Evolutionary conservation across 2,329 filamentous ascomycete genomes (phyloP).

Genomic region (Truncatella angustata): DNA sequence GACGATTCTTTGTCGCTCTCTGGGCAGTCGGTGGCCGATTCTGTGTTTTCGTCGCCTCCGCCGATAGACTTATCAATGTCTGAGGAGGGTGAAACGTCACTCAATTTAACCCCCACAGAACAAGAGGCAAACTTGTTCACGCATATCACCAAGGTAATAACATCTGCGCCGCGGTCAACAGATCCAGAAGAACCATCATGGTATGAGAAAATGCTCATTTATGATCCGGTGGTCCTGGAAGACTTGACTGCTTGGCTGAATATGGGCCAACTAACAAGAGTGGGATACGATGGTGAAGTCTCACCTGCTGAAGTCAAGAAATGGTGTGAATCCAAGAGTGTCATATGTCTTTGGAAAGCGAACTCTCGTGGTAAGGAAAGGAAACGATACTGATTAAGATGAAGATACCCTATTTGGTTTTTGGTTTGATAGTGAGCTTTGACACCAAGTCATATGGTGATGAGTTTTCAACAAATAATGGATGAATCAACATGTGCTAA

Average conservation of each 20-base stretch:
- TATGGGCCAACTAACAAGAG: conserved; percentile 59
- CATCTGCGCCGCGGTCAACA: conserved; percentile 44
- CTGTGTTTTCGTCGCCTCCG: conserved; percentile 43
- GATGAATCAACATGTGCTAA: too few relatives aligned
- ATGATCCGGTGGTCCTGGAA: conserved; percentile 86
- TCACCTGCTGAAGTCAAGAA: conserved; percentile 67
- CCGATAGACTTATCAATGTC: conserved; percentile 39
- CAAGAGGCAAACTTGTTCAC: conserved; percentile 46
- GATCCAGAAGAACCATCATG: conserved; percentile 62
- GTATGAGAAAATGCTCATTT: conserved; percentile 92
- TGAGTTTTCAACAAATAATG: too few relatives aligned
- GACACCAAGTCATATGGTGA: background rate
- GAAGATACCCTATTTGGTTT: background rate
- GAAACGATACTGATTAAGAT: conserved; percentile 43
- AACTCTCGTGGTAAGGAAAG: conserved; percentile 51
- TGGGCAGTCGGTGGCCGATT: conserved; percentile 32
- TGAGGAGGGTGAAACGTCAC: conserved; percentile 42
- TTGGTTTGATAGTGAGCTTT: background rate
- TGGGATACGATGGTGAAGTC: conserved; percentile 66
- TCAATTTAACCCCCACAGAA: conserved; percentile 40
- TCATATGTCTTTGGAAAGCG: conserved; percentile 77
- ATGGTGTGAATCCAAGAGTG: conserved; percentile 86
- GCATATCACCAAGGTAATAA: conserved; percentile 56
- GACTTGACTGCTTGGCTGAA: conserved; percentile 85
- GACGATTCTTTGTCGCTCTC: conserved; percentile 26